phyloP scores from a whole-genome alignment of 2,329 filamentous ascomycete species.

The Teratosphaeria gauchensis region DNA sequence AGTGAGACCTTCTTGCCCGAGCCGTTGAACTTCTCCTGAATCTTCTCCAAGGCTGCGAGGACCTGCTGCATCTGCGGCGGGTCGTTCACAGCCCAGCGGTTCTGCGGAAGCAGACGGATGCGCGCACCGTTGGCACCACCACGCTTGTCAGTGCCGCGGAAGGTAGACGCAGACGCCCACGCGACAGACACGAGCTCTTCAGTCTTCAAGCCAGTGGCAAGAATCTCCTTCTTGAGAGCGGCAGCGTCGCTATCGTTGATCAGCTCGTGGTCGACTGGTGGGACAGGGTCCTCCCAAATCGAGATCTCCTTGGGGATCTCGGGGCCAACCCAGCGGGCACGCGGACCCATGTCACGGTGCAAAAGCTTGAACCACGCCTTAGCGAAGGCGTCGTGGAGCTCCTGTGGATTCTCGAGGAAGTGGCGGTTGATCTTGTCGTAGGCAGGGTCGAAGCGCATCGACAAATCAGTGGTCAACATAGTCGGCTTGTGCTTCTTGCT shows the following conservation, averaged over 20 bases:
- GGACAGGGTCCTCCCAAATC: constrained; percentile 68
- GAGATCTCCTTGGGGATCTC: constrained; percentile 61
- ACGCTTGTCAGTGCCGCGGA: constrained; percentile 69
- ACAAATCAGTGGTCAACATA: constrained; percentile 68
- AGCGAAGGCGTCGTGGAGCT: constrained; percentile 60
- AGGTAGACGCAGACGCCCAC: constrained; percentile 62
- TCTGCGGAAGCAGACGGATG: constrained; percentile 63
- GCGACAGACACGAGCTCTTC: constrained; percentile 56
- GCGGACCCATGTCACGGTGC: constrained; percentile 69
- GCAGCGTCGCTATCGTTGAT: constrained; percentile 55
- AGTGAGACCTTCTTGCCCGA: constrained; percentile 62
- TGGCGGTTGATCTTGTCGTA: constrained; percentile 69
- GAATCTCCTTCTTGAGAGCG: constrained; percentile 59
- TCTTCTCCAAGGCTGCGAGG: constrained; percentile 49
- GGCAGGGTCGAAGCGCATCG: constrained; percentile 59
- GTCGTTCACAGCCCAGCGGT: constrained; percentile 66
- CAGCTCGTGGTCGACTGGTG: constrained; percentile 46
- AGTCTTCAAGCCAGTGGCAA: constrained; percentile 50
- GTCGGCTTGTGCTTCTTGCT: constrained; percentile 64
- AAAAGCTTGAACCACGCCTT: constrained; percentile 77
- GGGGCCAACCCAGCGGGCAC: constrained; percentile 61
- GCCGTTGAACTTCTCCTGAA: constrained; percentile 59
- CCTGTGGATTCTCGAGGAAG: constrained; percentile 58
- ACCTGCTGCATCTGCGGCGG: constrained; percentile 55
- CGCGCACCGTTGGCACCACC: constrained; percentile 73